A percentile compares a stretch with the other conserved stretches of the same genome.
These are phyloP conservation scores for Kodamaea sagamina DNA, from an alignment of 805 yeast species.

Conservation along the genomic window DNA sequence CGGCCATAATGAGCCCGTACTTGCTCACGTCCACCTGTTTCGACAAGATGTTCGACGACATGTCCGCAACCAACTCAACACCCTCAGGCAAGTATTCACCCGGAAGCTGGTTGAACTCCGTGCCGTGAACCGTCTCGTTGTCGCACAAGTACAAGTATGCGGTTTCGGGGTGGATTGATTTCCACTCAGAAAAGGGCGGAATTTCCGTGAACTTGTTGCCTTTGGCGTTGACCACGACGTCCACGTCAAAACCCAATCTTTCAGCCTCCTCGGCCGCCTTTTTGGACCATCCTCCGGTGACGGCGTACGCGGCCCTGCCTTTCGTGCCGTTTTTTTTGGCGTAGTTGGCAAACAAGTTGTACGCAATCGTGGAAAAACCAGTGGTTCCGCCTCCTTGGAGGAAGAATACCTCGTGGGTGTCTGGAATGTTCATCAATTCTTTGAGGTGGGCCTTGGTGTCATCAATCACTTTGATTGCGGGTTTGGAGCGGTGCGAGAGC, in stretches of 20 bases:
- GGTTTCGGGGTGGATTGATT: slow-evolving; percentile 54
- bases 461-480: slow-evolving; percentile 76
- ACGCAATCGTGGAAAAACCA: slow-evolving; percentile 86
- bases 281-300: slow-evolving; percentile 93
- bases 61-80: slow-evolving; percentile 86
- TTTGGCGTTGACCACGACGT: slow-evolving; percentile 67
- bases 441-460: slow-evolving; percentile 68
- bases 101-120: slow-evolving; percentile 64
- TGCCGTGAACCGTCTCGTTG: slow-evolving; percentile 96
- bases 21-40: slow-evolving; percentile 77
- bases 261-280: slow-evolving; percentile 85
- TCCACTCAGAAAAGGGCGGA: slow-evolving; percentile 70
- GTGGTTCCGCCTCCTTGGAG: slow-evolving; percentile 98
- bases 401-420: slow-evolving; percentile 90
- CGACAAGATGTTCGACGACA: slow-evolving; percentile 91
- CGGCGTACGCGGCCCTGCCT: slow-evolving; percentile 82
- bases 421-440: slow-evolving; percentile 74
- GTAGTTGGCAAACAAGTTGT: slow-evolving; percentile 76
- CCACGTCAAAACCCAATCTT: slow-evolving; percentile 77
- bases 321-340: slow-evolving; percentile 70
- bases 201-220: slow-evolving; percentile 61
- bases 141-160: slow-evolving; percentile 92
- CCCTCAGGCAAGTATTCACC: slow-evolving; percentile 59
- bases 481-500: slow-evolving; percentile 89
- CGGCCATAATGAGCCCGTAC: slow-evolving; percentile 91